These are phyloP conservation scores for Aspergillus persii DNA, from an alignment of 2,329 filamentous ascomycete species.

Conservation along the genomic window DNA sequence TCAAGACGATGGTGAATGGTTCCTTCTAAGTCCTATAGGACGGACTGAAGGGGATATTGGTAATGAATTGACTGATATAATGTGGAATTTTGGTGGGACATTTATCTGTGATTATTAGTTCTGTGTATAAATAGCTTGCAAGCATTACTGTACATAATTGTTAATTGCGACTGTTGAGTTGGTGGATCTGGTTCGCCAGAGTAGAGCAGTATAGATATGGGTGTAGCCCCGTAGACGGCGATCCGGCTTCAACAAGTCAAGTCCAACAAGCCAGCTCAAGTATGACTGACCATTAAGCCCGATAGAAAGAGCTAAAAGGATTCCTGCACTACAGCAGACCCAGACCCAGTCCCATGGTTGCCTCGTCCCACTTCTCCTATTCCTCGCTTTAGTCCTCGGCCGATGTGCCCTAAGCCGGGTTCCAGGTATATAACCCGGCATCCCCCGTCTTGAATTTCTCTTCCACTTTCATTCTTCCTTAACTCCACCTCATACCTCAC, in stretches of 20 bases:
- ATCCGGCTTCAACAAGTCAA: not conserved
- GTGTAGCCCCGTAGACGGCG: too few relatives aligned
- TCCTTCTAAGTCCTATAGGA: conserved; percentile 5
- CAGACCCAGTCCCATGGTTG: not conserved
- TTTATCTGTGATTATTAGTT: not conserved
- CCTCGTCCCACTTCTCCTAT: not conserved
- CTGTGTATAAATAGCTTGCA: not conserved
- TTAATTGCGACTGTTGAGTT: not conserved
- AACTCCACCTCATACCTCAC: not conserved
- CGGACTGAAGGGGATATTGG: not conserved
- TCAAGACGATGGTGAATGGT: conserved; percentile 13
- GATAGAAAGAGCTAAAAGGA: not conserved
- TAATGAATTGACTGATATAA: conserved; percentile 1
- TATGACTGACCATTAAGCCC: not conserved
- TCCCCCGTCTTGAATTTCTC: not conserved
- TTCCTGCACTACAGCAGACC: not conserved
- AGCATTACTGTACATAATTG: not conserved
- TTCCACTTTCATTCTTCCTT: not conserved
- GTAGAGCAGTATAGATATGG: too few relatives aligned
- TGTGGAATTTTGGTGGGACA: not conserved
- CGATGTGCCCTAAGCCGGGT: not conserved
- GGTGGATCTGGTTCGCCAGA: not conserved
- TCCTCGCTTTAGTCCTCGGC: not conserved
- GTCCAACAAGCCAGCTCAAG: not conserved
- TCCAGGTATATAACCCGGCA: not conserved